Conservation (phyloP, 495 filamentous ascomycete species). For the Beverwykella pulmonaria region DNA sequence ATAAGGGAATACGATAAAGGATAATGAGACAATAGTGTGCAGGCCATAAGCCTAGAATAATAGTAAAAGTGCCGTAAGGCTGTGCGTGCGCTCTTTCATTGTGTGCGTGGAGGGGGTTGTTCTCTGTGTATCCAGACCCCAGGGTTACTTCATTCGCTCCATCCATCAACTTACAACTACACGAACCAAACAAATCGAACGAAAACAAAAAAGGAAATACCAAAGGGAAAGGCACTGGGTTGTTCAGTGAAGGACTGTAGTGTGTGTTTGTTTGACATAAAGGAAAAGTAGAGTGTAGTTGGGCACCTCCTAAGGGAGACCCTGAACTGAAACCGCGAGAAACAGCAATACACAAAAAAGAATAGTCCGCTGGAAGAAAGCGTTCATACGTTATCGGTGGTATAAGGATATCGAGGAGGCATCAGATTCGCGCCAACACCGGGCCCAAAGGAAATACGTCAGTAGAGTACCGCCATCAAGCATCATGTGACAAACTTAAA, state of each 20-base stretch:
- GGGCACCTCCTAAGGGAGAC: background rate
- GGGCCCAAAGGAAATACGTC: conserved; percentile 24
- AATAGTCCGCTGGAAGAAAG: conserved; percentile 3
- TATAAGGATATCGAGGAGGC: conserved; percentile 27
- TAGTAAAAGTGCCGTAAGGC: conserved; percentile 7
- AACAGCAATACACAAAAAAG: background rate
- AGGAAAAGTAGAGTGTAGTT: conserved; percentile 8
- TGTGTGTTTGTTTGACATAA: conserved; percentile 12
- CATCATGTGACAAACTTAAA: conserved; percentile 2
- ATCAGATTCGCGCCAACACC: conserved; percentile 19
- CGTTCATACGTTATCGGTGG: conserved; percentile 20
- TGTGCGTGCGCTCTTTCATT: conserved; percentile 7
- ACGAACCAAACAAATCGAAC: conserved; percentile 14
- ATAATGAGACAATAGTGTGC: conserved; percentile 6
- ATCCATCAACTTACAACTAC: conserved; percentile 27
- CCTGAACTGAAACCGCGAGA: background rate
- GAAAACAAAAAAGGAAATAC: conserved; percentile 6
- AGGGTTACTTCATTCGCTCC: background rate
- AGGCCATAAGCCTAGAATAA: background rate
- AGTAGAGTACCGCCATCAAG: conserved; percentile 16
- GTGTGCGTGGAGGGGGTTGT: background rate
- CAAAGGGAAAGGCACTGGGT: background rate
- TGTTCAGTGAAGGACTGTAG: conserved; percentile 17
- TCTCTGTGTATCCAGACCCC: conserved; percentile 12
- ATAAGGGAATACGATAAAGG: background rate